Evolutionary conservation across 2,329 filamentous ascomycete species (phyloP).

Genomic region (Trematosphaeria pertusa): DNA sequence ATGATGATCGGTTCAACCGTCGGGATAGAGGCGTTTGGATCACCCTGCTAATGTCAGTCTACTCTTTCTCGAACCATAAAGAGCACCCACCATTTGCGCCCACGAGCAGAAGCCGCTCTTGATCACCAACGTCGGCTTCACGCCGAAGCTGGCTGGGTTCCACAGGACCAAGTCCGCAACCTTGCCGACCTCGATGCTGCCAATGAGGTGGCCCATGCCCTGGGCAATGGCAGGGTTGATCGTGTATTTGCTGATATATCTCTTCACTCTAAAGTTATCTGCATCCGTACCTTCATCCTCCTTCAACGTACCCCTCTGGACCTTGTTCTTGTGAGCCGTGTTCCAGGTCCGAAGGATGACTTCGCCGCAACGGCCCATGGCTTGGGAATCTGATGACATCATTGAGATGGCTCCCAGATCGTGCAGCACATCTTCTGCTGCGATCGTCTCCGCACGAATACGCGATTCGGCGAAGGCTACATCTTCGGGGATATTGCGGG

Average conservation of each 20-base stretch:
- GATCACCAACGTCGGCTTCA: slow-evolving; percentile 80
- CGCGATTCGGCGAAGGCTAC: slow-evolving; percentile 94
- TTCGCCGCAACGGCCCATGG: slow-evolving; percentile 96
- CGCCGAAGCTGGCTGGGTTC: slow-evolving; percentile 84
- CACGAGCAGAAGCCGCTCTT: slow-evolving; percentile 89
- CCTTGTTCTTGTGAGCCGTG: slow-evolving; percentile 95
- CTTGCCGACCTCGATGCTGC: slow-evolving; percentile 87
- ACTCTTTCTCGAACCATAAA: too few relatives aligned
- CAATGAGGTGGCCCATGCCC: slow-evolving; percentile 86
- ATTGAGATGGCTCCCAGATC: slow-evolving; percentile 95
- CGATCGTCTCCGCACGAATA: slow-evolving; percentile 95
- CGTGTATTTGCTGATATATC: slow-evolving; percentile 95
- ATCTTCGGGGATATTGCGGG: slow-evolving; percentile 91
- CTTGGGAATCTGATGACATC: slow-evolving; percentile 96
- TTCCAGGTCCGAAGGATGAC: slow-evolving; percentile 95
- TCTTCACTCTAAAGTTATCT: slow-evolving; percentile 90
- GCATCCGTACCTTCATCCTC: slow-evolving; percentile 81
- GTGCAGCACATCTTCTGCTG: slow-evolving; percentile 93
- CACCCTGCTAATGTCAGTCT: slow-evolving; percentile 45
- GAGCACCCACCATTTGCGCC: slow-evolving; percentile 73
- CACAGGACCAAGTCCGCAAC: slow-evolving; percentile 88
- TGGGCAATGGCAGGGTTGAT: slow-evolving; percentile 93
- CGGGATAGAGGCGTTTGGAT: slow-evolving; percentile 70
- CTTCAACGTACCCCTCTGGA: slow-evolving; percentile 76
- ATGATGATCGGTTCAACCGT: slow-evolving; percentile 85